Percentiles rank a stretch among this genome's conserved stretches.
phyloP scores from a whole-genome alignment of 2,329 filamentous ascomycete genomes.

The Magnaporthiopsis incrustans region DNA sequence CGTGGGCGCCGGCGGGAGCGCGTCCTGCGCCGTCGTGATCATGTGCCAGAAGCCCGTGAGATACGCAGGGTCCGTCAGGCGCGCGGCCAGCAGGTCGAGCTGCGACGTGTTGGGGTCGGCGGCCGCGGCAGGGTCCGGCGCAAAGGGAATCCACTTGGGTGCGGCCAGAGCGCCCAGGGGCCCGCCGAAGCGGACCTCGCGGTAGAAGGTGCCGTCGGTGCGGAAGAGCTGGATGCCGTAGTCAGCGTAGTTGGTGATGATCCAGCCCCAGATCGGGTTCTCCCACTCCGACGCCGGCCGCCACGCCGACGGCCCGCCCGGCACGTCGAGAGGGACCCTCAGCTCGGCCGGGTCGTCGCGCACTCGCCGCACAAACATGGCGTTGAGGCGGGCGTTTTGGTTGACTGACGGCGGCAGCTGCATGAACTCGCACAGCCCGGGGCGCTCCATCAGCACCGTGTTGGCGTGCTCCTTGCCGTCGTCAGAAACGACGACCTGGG shows the following conservation, averaged over 20 bases:
- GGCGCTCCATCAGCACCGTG: constrained; percentile 15
- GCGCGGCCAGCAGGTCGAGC: constrained; percentile 21
- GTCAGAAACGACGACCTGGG: constrained; percentile 15
- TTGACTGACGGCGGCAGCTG: constrained; percentile 35
- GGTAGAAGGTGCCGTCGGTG: constrained; percentile 31
- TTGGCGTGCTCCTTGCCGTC: constrained; percentile 14
- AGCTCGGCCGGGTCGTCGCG: constrained; percentile 1
- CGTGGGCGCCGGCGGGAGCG: constrained; percentile 20
- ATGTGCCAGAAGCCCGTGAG: constrained; percentile 32
- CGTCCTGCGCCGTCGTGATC: constrained; percentile 23
- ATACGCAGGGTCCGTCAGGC: constrained; percentile 19
- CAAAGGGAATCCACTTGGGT: constrained; percentile 28
- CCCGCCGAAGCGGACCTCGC: constrained; percentile 30
- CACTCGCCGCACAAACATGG: constrained; percentile 20
- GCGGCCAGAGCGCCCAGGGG: constrained; percentile 14
- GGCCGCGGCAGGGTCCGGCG: background rate
- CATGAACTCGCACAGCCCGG: constrained; percentile 23
- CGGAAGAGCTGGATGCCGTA: constrained; percentile 33
- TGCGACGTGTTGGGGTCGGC: constrained; percentile 14
- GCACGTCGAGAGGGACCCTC: background rate
- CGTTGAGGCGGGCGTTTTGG: constrained; percentile 28
- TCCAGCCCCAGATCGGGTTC: constrained; percentile 33
- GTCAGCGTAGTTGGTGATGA: constrained; percentile 33
- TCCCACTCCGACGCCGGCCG: constrained; percentile 26
- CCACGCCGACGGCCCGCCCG: constrained; percentile 11